Conservation (phyloP, 169 alveolate genomes). For the Eimeria tenella region DNA sequence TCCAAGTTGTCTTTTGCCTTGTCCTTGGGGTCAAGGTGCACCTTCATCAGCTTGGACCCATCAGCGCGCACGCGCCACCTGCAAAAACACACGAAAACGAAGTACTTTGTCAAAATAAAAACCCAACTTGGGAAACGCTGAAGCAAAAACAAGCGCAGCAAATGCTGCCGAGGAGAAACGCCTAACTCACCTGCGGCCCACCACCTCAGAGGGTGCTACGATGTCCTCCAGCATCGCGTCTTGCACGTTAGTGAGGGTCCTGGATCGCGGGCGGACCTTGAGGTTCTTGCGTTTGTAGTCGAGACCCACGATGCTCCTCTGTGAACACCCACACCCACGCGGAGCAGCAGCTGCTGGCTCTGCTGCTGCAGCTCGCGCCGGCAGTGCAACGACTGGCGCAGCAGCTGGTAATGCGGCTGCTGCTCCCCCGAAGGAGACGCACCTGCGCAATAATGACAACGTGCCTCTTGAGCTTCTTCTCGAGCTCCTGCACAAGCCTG, state of each 20-base stretch:
- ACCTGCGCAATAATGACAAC: conserved; percentile 94
- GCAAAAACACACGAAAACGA: neutral
- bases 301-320: conserved; percentile 92
- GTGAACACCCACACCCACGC: neutral
- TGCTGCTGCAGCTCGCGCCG: neutral
- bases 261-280: conserved; percentile 95
- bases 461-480: conserved; percentile 95
- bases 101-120: neutral
- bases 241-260: conserved; percentile 97
- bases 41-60: conserved; percentile 95
- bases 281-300: conserved; percentile 90
- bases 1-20: conserved; percentile 95
- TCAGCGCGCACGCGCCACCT: conserved; percentile 94
- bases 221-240: conserved; percentile 97
- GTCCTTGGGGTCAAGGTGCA: conserved; percentile 96
- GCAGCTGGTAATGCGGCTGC: neutral
- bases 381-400: neutral
- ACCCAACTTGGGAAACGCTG: neutral
- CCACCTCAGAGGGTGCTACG: conserved; percentile 95
- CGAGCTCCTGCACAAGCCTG: conserved; percentile 94
- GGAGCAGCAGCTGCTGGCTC: neutral
- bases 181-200: conserved; percentile 89
- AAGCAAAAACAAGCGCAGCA: neutral
- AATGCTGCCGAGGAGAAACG: neutral
- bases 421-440: neutral